Evolutionary conservation across 2,329 filamentous ascomycete species (phyloP).

Genomic region (Capronia americana): DNA sequence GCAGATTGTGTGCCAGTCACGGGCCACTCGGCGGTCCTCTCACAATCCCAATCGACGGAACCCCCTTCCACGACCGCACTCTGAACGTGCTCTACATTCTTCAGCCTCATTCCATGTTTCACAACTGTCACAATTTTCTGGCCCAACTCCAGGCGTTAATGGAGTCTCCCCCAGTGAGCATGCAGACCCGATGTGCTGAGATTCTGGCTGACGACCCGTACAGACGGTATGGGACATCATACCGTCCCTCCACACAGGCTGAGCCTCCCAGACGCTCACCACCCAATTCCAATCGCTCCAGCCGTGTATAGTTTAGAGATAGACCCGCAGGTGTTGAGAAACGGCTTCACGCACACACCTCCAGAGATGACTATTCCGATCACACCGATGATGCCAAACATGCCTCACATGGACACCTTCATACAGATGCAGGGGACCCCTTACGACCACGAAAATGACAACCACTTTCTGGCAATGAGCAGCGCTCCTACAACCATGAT

Average conservation of each 20-base stretch:
- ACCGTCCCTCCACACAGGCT: slow-evolving; percentile 28
- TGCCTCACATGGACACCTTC: slow-evolving; percentile 39
- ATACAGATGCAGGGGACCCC: slow-evolving; percentile 36
- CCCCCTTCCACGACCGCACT: slow-evolving; percentile 36
- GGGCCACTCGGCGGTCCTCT: slow-evolving; percentile 39
- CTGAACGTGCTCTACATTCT: slow-evolving; percentile 37
- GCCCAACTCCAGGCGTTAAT: slow-evolving; percentile 32
- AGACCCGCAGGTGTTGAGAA: slow-evolving; percentile 35
- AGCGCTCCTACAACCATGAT: slow-evolving; percentile 33
- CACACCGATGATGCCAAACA: slow-evolving; percentile 40
- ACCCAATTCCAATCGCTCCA: slow-evolving; percentile 37
- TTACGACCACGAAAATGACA: slow-evolving; percentile 38
- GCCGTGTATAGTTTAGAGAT: slow-evolving; percentile 33
- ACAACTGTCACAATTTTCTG: slow-evolving; percentile 36
- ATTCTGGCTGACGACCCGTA: slow-evolving; percentile 12
- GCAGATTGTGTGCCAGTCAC: slow-evolving; percentile 40
- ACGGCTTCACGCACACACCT: slow-evolving; percentile 38
- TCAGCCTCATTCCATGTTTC: slow-evolving; percentile 39
- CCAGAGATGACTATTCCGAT: slow-evolving; percentile 38
- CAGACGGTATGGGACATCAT: slow-evolving; percentile 31
- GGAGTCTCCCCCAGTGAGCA: slow-evolving; percentile 35
- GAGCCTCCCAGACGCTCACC: slow-evolving; percentile 37
- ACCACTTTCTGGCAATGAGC: slow-evolving; percentile 39
- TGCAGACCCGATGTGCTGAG: background rate
- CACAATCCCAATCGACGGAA: slow-evolving; percentile 38